phyloP scores from a whole-genome alignment of 2,329 filamentous ascomycete species.

The Madurella mycetomatis region DNA sequence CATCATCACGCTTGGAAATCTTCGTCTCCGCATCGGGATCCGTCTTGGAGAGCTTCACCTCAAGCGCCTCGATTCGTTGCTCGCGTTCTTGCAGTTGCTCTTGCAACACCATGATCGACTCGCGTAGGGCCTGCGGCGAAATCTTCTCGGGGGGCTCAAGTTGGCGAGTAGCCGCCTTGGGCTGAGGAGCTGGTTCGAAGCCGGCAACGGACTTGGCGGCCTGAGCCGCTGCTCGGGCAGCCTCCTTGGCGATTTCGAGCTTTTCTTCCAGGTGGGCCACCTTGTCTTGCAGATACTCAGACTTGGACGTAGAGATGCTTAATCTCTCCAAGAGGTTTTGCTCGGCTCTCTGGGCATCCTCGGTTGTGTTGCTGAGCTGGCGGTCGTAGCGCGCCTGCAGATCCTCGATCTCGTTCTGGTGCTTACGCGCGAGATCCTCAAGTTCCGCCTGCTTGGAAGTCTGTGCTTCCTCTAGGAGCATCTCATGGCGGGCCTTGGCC shows the following conservation, averaged over 20 bases:
- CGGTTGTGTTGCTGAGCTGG: constrained; percentile 65
- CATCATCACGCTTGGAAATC: constrained; percentile 86
- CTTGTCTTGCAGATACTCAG: constrained; percentile 80
- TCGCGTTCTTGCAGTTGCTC: constrained; percentile 96
- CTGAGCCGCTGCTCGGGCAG: constrained; percentile 75
- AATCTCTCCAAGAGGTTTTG: constrained; percentile 76
- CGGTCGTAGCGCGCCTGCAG: constrained; percentile 70
- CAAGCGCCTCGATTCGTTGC: constrained; percentile 79
- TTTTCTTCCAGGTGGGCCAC: constrained; percentile 83
- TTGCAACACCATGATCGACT: constrained; percentile 93
- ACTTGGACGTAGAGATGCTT: constrained; percentile 76
- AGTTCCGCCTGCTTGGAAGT: constrained; percentile 58
- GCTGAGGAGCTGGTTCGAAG: constrained; percentile 29
- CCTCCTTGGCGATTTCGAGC: constrained; percentile 82
- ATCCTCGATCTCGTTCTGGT: constrained; percentile 68
- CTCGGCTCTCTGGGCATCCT: constrained; percentile 79
- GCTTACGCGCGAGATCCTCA: constrained; percentile 50
- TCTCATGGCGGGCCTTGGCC: constrained; percentile 73
- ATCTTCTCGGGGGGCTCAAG: constrained; percentile 72
- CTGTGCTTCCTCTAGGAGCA: constrained; percentile 77
- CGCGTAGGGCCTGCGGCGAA: constrained; percentile 87
- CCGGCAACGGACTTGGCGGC: constrained; percentile 54
- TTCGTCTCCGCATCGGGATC: constrained; percentile 77
- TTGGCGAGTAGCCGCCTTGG: constrained; percentile 34
- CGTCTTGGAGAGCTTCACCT: constrained; percentile 61